Percentiles rank a stretch among this genome's conserved stretches.
phyloP scores from a whole-genome alignment of 2,329 filamentous ascomycete genomes.

The Colletotrichum tropicale region DNA sequence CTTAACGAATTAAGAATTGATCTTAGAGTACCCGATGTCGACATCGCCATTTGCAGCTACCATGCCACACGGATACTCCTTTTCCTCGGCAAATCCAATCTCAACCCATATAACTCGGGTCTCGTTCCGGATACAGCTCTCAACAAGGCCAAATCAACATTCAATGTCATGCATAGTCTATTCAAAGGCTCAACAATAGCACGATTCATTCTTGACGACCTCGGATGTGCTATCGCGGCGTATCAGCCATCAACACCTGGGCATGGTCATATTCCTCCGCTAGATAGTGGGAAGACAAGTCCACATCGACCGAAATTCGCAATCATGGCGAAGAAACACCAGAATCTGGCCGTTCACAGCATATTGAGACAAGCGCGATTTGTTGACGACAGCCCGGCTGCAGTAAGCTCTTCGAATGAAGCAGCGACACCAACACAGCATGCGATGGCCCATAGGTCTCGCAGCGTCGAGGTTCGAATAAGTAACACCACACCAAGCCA shows the following conservation, averaged over 20 bases:
- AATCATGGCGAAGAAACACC: constrained; percentile 31
- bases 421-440: neutral
- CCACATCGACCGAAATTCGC: constrained; percentile 24
- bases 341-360: constrained; percentile 43
- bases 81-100: neutral
- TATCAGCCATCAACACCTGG: neutral
- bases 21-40: neutral
- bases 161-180: neutral
- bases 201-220: neutral
- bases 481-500: neutral
- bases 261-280: neutral
- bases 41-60: neutral
- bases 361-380: constrained; percentile 43
- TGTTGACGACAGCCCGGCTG: constrained; percentile 40
- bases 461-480: neutral
- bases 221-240: neutral
- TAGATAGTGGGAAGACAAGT: neutral
- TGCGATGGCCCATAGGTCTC: neutral
- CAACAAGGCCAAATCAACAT: neutral
- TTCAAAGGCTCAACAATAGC: neutral
- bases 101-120: neutral
- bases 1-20: neutral
- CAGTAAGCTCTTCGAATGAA: constrained; percentile 16
- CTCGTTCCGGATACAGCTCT: neutral
- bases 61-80: neutral